Evolutionary conservation across 495 filamentous ascomycete genomes (phyloP).

Genomic region (Penicilliopsis zonata): DNA sequence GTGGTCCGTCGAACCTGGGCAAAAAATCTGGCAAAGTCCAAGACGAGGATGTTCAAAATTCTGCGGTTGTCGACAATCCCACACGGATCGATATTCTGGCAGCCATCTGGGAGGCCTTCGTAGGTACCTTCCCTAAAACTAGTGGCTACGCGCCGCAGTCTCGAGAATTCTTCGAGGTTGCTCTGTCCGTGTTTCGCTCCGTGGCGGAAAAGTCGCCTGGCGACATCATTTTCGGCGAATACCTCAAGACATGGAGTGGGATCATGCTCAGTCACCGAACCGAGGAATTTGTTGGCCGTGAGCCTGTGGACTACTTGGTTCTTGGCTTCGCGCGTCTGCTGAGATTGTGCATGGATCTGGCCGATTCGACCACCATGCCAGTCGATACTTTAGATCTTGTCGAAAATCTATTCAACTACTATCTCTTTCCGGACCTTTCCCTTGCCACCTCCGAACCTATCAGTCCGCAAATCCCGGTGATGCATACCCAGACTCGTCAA

Average conservation of each 20-base stretch:
- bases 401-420: constrained; percentile 48
- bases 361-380: constrained; percentile 27
- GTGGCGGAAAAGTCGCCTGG: constrained; percentile 38
- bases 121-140: constrained; percentile 34
- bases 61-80: constrained; percentile 11
- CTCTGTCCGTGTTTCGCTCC: constrained; percentile 39
- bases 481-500: constrained; percentile 44
- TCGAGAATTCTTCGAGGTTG: constrained; percentile 44
- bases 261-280: constrained; percentile 44
- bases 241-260: constrained; percentile 38
- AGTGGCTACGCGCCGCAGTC: constrained; percentile 30
- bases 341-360: constrained; percentile 35
- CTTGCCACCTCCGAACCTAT: constrained; percentile 9
- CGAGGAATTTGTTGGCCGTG: constrained; percentile 41
- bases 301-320: constrained; percentile 34
- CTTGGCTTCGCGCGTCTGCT: constrained; percentile 35
- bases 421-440: constrained; percentile 56
- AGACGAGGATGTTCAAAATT: constrained; percentile 3
- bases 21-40: constrained; percentile 13
- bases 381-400: constrained; percentile 40
- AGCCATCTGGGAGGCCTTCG: constrained; percentile 40
- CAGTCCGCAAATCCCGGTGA: constrained; percentile 31
- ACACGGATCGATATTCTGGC: constrained; percentile 28
- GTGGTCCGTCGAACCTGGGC: constrained; percentile 13
- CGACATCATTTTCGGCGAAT: constrained; percentile 38